Evolutionary conservation across 805 yeast genomes (phyloP).

Genomic region (Torulaspora gathmanii): DNA sequence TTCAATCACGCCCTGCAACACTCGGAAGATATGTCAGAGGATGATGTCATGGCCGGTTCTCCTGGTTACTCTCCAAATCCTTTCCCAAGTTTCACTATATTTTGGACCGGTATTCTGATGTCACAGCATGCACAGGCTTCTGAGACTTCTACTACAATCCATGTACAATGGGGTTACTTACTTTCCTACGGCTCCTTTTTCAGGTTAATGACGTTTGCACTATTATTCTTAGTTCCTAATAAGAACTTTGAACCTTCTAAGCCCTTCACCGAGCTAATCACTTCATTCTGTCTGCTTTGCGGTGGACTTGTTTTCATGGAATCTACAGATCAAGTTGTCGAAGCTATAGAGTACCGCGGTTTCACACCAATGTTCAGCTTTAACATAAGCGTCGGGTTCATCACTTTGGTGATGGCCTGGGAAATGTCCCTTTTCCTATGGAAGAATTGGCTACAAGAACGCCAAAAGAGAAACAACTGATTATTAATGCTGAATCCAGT

Average conservation of each 20-base stretch:
- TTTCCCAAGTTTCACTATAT: constrained; percentile 86
- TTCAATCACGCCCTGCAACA: constrained; percentile 38
- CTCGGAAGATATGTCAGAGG: constrained; percentile 15
- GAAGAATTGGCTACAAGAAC: constrained; percentile 44
- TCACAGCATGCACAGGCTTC: constrained; percentile 90
- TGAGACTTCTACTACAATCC: constrained; percentile 68
- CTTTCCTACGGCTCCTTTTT: constrained; percentile 78
- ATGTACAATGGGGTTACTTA: constrained; percentile 88
- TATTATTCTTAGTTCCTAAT: constrained; percentile 45
- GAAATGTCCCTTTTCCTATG: constrained; percentile 63
- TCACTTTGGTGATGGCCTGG: constrained; percentile 84
- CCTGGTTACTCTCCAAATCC: constrained; percentile 91
- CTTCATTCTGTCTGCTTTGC: constrained; percentile 70
- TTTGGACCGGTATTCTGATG: constrained; percentile 96
- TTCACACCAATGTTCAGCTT: constrained; percentile 85
- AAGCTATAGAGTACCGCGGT: constrained; percentile 77
- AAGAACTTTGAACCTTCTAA: constrained; percentile 46
- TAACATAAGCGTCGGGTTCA: constrained; percentile 76
- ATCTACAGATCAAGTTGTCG: constrained; percentile 79
- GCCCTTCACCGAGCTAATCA: constrained; percentile 83
- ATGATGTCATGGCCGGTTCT: constrained; percentile 38
- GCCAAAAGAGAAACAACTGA: constrained; percentile 1
- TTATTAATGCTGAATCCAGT: not conserved
- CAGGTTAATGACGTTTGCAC: constrained; percentile 58
- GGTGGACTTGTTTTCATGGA: constrained; percentile 95